Percentiles rank a stretch among this genome's conserved stretches.
Evolutionary conservation across 2,329 filamentous ascomycete genomes (phyloP).

Genomic region (Trichoderma sp.): DNA sequence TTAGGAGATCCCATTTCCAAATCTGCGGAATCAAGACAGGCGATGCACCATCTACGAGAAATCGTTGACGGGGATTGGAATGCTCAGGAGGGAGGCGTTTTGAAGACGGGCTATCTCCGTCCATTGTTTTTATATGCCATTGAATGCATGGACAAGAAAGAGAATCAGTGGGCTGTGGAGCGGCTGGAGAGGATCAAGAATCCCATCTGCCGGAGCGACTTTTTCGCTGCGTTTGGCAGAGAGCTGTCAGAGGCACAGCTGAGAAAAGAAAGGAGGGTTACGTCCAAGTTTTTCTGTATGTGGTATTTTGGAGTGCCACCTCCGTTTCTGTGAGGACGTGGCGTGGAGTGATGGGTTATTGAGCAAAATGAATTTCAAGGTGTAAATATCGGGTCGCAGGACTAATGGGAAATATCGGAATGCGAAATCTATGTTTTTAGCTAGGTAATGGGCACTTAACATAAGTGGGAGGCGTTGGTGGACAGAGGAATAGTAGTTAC

Average conservation of each 20-base stretch:
- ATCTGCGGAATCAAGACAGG: conserved; percentile 21
- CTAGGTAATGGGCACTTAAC: not conserved
- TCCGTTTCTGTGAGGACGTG: conserved; percentile 20
- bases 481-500: not conserved
- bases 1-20: conserved; percentile 24
- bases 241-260: conserved; percentile 22
- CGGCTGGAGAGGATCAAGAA: conserved; percentile 21
- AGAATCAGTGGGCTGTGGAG: conserved; percentile 24
- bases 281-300: conserved; percentile 26
- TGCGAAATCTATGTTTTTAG: not conserved
- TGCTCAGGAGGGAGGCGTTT: not conserved
- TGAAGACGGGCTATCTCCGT: conserved; percentile 26
- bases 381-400: not conserved
- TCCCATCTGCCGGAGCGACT: conserved; percentile 20
- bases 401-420: not conserved
- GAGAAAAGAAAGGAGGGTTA: conserved; percentile 25
- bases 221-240: conserved; percentile 23
- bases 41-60: conserved; percentile 21
- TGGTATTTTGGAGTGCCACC: conserved; percentile 24
- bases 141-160: conserved; percentile 22
- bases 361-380: too few species aligned
- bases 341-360: not conserved
- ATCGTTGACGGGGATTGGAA: conserved; percentile 24
- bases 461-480: not conserved
- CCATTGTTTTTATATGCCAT: conserved; percentile 26